Percentiles rank a stretch among this genome's conserved stretches.
Conservation (phyloP, 257 asterid species). For the Nicotiana undulata region DNA sequence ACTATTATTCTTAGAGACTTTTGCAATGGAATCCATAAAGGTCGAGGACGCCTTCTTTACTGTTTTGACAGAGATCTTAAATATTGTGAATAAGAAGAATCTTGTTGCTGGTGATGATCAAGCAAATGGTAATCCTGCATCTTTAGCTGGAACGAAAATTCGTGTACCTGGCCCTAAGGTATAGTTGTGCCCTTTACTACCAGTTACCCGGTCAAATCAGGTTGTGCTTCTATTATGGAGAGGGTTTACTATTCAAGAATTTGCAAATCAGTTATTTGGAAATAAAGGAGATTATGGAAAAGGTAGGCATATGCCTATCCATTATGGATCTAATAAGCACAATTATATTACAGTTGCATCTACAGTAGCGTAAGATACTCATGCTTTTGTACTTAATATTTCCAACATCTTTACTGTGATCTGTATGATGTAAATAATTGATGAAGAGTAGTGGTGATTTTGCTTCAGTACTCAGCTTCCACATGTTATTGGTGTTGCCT, state of each 20-base stretch:
- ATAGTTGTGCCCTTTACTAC: too few relatives aligned
- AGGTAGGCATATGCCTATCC: conserved; percentile 99
- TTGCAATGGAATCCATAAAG: too few relatives aligned
- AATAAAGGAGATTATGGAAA: conserved; percentile 69
- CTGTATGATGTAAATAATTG: conserved; percentile 6
- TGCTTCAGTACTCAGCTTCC: conserved; percentile 72
- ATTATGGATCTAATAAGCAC: conserved; percentile 83
- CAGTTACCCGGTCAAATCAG: too few relatives aligned
- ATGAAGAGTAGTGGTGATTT: background rate
- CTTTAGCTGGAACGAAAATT: too few relatives aligned
- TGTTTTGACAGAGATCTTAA: too few relatives aligned
- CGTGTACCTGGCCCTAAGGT: too few relatives aligned
- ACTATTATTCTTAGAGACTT: too few relatives aligned
- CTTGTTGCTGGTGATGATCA: too few relatives aligned
- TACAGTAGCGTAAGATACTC: conserved; percentile 77
- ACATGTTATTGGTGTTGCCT: conserved; percentile 99
- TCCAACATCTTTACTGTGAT: background rate
- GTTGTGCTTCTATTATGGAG: conserved; percentile 61
- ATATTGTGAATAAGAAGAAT: too few relatives aligned
- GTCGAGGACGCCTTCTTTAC: too few relatives aligned
- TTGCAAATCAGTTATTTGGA: conserved; percentile 93
- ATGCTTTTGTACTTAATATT: background rate
- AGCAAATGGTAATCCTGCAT: too few relatives aligned
- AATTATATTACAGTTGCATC: conserved; percentile 93
- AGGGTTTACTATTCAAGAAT: conserved; percentile 81